A percentile compares a stretch with the other conserved stretches of the same genome.
These are phyloP conservation scores for Perilla frutescens DNA, from an alignment of 257 asterid species.

Conservation along the genomic window DNA sequence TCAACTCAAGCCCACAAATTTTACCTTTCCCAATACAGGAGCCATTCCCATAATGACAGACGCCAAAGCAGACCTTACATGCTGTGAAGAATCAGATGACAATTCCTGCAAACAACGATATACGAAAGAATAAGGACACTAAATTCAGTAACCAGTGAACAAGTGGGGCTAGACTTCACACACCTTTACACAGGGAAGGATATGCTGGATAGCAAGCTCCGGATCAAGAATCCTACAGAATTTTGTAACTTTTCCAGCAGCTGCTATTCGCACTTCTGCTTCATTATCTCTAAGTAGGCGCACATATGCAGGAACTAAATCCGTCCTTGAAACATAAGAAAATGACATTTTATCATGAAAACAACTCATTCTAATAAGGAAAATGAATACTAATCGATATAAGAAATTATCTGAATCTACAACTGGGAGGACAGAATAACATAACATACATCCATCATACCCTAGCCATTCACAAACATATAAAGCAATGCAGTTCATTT, in stretches of 20 bases:
- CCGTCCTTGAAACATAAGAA: conserved; percentile 64
- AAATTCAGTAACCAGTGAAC: conserved; percentile 24
- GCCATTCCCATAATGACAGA: conserved; percentile 99
- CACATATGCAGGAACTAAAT: conserved; percentile 90
- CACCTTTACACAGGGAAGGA: conserved; percentile 96
- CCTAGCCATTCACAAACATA: background rate
- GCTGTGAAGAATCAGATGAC: conserved; percentile 94
- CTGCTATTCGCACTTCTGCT: conserved; percentile 93
- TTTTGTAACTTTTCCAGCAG: conserved; percentile 90
- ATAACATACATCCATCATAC: background rate
- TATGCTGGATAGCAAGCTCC: conserved; percentile 84
- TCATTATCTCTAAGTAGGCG: conserved; percentile 91
- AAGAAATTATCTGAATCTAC: background rate
- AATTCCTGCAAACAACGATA: conserved; percentile 63
- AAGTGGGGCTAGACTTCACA: background rate
- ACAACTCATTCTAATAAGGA: conserved; percentile 7
- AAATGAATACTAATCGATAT: background rate
- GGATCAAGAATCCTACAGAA: conserved; percentile 81
- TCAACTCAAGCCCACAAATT: conserved; percentile 4
- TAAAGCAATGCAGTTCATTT: background rate
- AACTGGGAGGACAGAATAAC: background rate
- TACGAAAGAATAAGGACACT: conserved; percentile 21
- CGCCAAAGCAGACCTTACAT: conserved; percentile 92
- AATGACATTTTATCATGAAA: conserved; percentile 30
- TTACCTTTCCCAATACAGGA: conserved; percentile 87